Percentiles rank a stretch among this genome's conserved stretches.
phyloP scores from a whole-genome alignment of 2,329 filamentous ascomycete species.

The Claviceps humidiphila region DNA sequence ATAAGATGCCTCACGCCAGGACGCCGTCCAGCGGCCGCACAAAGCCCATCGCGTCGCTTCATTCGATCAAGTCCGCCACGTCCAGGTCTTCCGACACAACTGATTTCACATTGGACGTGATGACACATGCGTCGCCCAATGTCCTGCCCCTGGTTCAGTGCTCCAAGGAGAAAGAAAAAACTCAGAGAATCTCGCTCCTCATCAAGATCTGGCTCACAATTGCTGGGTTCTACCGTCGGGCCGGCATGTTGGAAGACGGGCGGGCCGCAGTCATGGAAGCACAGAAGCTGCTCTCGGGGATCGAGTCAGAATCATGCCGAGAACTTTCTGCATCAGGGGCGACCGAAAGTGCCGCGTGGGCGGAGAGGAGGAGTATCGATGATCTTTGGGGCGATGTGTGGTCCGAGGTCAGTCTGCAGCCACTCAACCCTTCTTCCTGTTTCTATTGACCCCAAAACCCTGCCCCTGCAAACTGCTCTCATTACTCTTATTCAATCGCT shows the following conservation, averaged over 20 bases:
- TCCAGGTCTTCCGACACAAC: conserved; percentile 27
- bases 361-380: conserved; percentile 66
- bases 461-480: neutral
- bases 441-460: neutral
- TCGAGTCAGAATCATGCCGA: conserved; percentile 54
- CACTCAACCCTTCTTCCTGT: neutral
- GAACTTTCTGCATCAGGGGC: conserved; percentile 50
- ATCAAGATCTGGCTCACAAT: conserved; percentile 84
- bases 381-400: conserved; percentile 76
- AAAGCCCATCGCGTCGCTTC: conserved; percentile 30
- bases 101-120: conserved; percentile 25
- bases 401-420: conserved; percentile 50
- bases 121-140: conserved; percentile 30
- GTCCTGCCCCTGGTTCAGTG: conserved; percentile 41
- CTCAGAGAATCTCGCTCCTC: conserved; percentile 41
- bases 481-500: neutral
- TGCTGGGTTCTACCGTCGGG: conserved; percentile 73
- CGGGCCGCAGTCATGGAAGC: conserved; percentile 73
- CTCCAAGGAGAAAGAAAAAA: conserved; percentile 37
- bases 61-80: conserved; percentile 30
- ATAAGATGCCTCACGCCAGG: conserved; percentile 23
- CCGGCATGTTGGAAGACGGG: conserved; percentile 67
- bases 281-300: conserved; percentile 54
- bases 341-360: conserved; percentile 59
- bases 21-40: conserved; percentile 29